Evolutionary conservation across 176 grass and related monocot genomes (phyloP).

Genomic region (Metroxylon sagu): DNA sequence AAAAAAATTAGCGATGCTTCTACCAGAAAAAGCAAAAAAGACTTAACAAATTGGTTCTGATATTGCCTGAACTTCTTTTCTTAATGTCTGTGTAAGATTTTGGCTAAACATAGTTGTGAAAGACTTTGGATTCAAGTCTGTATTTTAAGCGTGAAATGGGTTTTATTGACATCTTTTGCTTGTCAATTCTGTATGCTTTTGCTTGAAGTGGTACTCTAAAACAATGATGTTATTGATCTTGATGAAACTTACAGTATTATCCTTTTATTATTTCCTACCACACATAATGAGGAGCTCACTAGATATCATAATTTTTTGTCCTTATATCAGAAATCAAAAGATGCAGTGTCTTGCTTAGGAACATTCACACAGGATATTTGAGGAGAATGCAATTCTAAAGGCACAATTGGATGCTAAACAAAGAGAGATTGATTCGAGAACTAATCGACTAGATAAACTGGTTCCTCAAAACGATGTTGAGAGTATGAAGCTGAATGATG

Average conservation of each 20-base stretch:
- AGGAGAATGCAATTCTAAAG: slow-evolving; percentile 33
- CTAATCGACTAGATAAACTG: slow-evolving; percentile 25
- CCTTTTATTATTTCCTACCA: background rate
- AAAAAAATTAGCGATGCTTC: too few relatives aligned
- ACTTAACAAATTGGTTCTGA: too few relatives aligned
- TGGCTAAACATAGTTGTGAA: too few relatives aligned
- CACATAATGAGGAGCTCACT: background rate
- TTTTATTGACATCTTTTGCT: too few relatives aligned
- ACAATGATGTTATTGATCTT: too few relatives aligned
- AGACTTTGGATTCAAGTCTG: too few relatives aligned
- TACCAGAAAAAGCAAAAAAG: too few relatives aligned
- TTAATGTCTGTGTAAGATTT: too few relatives aligned
- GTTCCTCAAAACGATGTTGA: slow-evolving; percentile 48
- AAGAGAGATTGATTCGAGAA: slow-evolving; percentile 19
- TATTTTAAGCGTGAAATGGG: too few relatives aligned
- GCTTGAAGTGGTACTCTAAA: too few relatives aligned
- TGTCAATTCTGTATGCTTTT: too few relatives aligned
- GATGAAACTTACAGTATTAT: background rate
- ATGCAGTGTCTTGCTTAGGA: slow-evolving; percentile 31
- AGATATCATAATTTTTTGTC: background rate
- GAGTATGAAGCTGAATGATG: slow-evolving; percentile 44
- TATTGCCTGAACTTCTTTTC: too few relatives aligned
- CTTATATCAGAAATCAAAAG: slow-evolving; percentile 34
- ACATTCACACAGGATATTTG: slow-evolving; percentile 23
- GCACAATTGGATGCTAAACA: slow-evolving; percentile 37